Percentiles rank a stretch among this genome's conserved stretches.
phyloP scores from a whole-genome alignment of 2,329 filamentous ascomycete species.

The Aspergillus thermomutatus region DNA sequence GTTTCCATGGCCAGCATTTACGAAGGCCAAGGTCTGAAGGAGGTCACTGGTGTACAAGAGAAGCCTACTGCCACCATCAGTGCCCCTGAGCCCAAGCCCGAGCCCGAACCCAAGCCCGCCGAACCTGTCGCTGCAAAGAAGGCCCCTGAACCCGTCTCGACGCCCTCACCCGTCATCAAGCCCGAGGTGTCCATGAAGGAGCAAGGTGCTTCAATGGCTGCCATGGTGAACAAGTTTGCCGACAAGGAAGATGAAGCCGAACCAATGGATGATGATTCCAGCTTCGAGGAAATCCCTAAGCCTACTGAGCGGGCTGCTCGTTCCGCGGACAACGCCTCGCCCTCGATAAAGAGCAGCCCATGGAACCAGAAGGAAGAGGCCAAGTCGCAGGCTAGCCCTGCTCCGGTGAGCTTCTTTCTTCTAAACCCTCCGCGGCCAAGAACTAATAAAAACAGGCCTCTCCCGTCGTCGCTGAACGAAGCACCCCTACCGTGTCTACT shows the following conservation, averaged over 20 bases:
- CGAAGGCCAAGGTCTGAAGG: conserved; percentile 75
- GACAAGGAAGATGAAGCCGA: conserved; percentile 64
- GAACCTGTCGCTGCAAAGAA: conserved; percentile 33
- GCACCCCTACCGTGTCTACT: conserved; percentile 28
- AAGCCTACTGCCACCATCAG: conserved; percentile 33
- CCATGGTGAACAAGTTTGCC: conserved; percentile 81
- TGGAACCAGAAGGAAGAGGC: conserved; percentile 27
- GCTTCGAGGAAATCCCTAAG: conserved; percentile 82
- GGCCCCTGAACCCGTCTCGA: conserved; percentile 25
- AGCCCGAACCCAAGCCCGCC: conserved; percentile 46
- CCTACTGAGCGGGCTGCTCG: conserved; percentile 62
- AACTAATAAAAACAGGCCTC: conserved; percentile 13
- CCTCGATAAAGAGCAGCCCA: conserved; percentile 29
- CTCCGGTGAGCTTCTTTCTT: conserved; percentile 16
- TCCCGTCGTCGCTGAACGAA: conserved; percentile 16
- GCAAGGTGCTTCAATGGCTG: conserved; percentile 82
- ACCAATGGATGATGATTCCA: conserved; percentile 63
- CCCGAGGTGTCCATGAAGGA: conserved; percentile 72
- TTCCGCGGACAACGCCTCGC: conserved; percentile 20
- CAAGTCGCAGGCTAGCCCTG: conserved; percentile 23
- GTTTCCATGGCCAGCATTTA: conserved; percentile 92
- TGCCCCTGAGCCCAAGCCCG: conserved; percentile 48
- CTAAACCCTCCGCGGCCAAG: not conserved
- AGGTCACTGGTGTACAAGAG: conserved; percentile 56
- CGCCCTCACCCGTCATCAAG: conserved; percentile 37